Conservation (phyloP, 257 asterid species). For the Datura wrightii region DNA sequence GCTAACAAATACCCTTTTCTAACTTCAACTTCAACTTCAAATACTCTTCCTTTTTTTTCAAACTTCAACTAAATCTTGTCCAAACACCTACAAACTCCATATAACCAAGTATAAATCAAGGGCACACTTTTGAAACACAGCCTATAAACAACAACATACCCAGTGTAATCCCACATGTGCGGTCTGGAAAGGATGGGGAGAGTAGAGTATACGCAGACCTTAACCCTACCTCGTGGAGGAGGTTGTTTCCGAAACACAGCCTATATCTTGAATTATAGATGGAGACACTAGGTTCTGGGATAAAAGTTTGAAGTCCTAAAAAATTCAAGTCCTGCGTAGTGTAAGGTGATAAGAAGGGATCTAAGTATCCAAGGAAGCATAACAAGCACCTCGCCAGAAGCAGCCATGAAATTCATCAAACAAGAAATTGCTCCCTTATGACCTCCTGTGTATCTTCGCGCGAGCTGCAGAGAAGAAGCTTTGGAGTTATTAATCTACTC, state of each 20-base stretch:
- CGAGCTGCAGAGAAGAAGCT: slow-evolving; percentile 61
- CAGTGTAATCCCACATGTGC: no score
- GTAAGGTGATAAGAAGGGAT: slow-evolving; percentile 7
- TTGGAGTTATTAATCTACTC: not conserved
- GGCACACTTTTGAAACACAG: not conserved
- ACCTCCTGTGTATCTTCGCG: slow-evolving; percentile 96
- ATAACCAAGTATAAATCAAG: not conserved
- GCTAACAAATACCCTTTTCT: not conserved
- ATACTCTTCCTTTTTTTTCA: not conserved
- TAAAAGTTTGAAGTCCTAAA: not conserved
- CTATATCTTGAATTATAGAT: not conserved
- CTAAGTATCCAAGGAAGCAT: slow-evolving; percentile 27
- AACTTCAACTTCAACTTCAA: slow-evolving; percentile 19
- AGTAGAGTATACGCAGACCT: no score
- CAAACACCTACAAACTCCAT: not conserved
- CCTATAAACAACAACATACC: not conserved
- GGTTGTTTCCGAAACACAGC: not conserved
- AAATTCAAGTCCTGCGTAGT: slow-evolving; percentile 5
- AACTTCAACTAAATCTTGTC: not conserved
- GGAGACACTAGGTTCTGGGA: not conserved
- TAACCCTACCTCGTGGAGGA: no score
- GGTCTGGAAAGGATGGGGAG: no score
- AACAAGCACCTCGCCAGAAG: slow-evolving; percentile 86
- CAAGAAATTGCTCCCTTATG: slow-evolving; percentile 94
- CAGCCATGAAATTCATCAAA: slow-evolving; percentile 88